Conservation (phyloP, 2,329 filamentous ascomycete genomes). For the Ascochyta lentis region DNA sequence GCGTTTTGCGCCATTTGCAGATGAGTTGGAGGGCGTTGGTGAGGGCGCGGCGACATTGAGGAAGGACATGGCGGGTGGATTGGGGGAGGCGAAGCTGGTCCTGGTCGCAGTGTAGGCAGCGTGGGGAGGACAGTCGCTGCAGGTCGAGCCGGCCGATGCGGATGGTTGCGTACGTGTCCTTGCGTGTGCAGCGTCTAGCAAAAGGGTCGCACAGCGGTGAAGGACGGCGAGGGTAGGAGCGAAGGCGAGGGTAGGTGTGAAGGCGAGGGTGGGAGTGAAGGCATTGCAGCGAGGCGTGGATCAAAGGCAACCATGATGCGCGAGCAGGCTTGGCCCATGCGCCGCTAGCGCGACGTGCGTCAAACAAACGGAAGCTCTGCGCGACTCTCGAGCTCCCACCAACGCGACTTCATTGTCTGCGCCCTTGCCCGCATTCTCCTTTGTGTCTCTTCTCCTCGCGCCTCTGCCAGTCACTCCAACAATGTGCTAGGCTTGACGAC, state of each 20-base stretch:
- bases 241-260: neutral
- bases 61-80: slow-evolving; percentile 40
- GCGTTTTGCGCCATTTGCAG: slow-evolving; percentile 54
- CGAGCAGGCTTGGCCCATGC: slow-evolving; percentile 17
- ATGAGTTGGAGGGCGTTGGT: slow-evolving; percentile 60
- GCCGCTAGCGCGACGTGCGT: slow-evolving; percentile 19
- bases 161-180: neutral
- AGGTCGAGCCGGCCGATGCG: neutral
- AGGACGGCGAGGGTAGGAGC: slow-evolving; percentile 3
- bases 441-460: slow-evolving; percentile 18
- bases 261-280: slow-evolving; percentile 2
- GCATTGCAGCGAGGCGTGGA: neutral
- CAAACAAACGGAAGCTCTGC: slow-evolving; percentile 30
- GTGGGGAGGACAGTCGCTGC: neutral
- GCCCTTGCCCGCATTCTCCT: slow-evolving; percentile 9
- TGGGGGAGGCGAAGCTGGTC: neutral
- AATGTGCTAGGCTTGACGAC: slow-evolving; percentile 33
- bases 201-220: slow-evolving; percentile 39
- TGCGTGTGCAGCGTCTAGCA: slow-evolving; percentile 39
- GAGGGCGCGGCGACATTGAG: slow-evolving; percentile 58
- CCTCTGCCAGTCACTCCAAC: slow-evolving; percentile 9
- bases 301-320: slow-evolving; percentile 27
- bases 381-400: slow-evolving; percentile 24
- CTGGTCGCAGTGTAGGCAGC: slow-evolving; percentile 8
- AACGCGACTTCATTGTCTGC: slow-evolving; percentile 28